Evolutionary conservation across 768 basidiomycete genomes (phyloP), one percentile per base, ranked within the genome.

Genomic region (Ramaria sp.): DNA sequence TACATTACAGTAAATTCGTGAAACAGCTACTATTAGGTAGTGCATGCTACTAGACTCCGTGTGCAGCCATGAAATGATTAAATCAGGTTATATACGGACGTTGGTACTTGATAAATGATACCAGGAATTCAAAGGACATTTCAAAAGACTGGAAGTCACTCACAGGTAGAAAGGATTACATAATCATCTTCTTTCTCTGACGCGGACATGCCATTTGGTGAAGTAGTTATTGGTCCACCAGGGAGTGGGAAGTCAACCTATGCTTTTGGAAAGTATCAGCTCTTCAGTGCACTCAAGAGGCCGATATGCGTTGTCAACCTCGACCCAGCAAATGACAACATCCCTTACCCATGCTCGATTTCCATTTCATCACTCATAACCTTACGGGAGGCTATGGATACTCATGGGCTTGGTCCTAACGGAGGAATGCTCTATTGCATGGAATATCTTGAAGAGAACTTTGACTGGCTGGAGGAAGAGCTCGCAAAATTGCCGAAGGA

Each of bases 361-460:
- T 82, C 88, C 65, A 86, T 98, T 49, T 75, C 86, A 0, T 79
- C 80, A 0, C 78, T 98, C 52, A 88, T 99, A 65, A 91, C 85
- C 0, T 79, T 98, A 36, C 72, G 84, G 47, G 86, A 91, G 61
- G 91, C 81, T 16, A 96, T 97, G 94, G 68, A 81, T 12, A 79
- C 82, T 50, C 79, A 85, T 61, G 79, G 80, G 0, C 75, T 99
- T 1, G 96, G 96, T 0, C 96, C 96, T 0, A 99, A 99, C 61
- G 96, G 96, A 13, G 95, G 81, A 5, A 89, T 97, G 84, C 69
- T 98, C 25, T 98, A 92, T 63, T 95, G 92, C 64, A 87, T 96
- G 78, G 94, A 97, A 64, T 96, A 97, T 63, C 78, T 99, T 9
- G 94, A 98, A 62, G 81, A 75, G n/a, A 98, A 98, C 67, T 81